phyloP scores from a whole-genome alignment of 306 rosid genomes.

The Aeschynomene evenia region DNA sequence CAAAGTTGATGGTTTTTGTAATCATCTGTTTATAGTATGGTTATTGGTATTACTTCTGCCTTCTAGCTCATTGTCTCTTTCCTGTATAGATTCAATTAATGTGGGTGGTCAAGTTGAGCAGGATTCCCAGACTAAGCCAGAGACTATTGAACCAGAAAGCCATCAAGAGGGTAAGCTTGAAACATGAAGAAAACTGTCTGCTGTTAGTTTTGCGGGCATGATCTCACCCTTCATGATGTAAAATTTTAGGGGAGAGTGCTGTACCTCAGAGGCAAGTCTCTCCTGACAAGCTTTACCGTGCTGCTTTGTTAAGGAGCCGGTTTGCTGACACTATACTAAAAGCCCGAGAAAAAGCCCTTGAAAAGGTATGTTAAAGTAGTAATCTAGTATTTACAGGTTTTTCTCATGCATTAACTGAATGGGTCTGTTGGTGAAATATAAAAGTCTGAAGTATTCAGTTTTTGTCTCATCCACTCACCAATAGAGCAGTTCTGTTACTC shows the following conservation, averaged over 20 bases:
- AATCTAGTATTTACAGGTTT: constrained; percentile 3
- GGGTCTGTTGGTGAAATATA: constrained; percentile 1
- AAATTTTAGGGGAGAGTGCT: constrained; percentile 89
- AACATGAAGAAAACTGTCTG: constrained; percentile 61
- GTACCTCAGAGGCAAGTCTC: constrained; percentile 93
- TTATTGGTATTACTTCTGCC: constrained; percentile 9
- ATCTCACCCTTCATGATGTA: constrained; percentile 63
- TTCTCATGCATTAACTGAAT: neutral
- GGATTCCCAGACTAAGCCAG: constrained; percentile 39
- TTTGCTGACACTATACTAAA: constrained; percentile 92
- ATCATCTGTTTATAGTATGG: constrained; percentile 4
- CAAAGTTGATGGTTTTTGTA: constrained; percentile 21
- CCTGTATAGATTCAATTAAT: constrained; percentile 48
- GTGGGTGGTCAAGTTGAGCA: constrained; percentile 53
- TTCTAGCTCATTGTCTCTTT: constrained; percentile 30
- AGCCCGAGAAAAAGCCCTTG: constrained; percentile 94
- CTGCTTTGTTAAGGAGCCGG: constrained; percentile 75
- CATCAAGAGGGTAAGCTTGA: constrained; percentile 90
- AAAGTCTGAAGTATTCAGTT: neutral
- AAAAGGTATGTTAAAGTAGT: constrained; percentile 69
- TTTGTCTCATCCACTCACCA: neutral
- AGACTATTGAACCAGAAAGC: constrained; percentile 49
- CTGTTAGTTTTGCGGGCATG: constrained; percentile 58
- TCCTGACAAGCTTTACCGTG: constrained; percentile 85
- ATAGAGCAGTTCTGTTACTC: constrained; percentile 5